These are phyloP conservation scores for Cladosporium oxysporum DNA, from an alignment of 2,329 filamentous ascomycete genomes.

Conservation along the genomic window DNA sequence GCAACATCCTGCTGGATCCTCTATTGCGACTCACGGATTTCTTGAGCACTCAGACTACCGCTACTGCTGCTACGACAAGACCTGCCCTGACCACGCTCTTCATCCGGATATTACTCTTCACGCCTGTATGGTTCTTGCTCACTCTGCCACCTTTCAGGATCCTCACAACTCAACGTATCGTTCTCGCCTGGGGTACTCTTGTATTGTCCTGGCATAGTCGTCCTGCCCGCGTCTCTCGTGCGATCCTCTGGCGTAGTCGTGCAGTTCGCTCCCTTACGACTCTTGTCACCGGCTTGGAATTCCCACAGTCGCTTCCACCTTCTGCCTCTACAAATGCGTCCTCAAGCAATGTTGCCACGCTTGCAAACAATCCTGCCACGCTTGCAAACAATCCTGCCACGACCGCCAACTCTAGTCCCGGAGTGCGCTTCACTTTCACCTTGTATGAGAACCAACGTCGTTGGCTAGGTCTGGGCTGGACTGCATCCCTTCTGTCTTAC, in stretches of 20 bases:
- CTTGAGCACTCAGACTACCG: conserved; percentile 76
- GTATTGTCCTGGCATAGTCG: conserved; percentile 89
- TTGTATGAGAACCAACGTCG: conserved; percentile 94
- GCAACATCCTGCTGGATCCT: conserved; percentile 89
- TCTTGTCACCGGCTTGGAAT: conserved; percentile 77
- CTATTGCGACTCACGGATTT: conserved; percentile 89
- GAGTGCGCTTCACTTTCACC: conserved; percentile 94
- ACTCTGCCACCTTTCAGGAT: conserved; percentile 81
- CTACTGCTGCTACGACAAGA: conserved; percentile 85
- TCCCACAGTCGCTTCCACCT: conserved; percentile 52
- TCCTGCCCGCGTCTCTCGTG: conserved; percentile 78
- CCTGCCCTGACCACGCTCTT: conserved; percentile 89
- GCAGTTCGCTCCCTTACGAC: conserved; percentile 68
- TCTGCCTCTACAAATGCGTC: conserved; percentile 40
- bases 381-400: conserved; percentile 40
- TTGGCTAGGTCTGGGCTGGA: conserved; percentile 96
- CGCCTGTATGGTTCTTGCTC: conserved; percentile 82
- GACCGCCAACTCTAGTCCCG: conserved; percentile 57
- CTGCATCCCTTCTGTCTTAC: conserved; percentile 83
- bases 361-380: conserved; percentile 39
- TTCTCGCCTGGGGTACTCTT: conserved; percentile 83
- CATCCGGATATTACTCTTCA: conserved; percentile 82
- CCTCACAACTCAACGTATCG: conserved; percentile 80
- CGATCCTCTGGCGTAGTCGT: conserved; percentile 86
- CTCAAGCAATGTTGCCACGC: conserved; percentile 30